phyloP scores from a whole-genome alignment of 2,329 filamentous ascomycete species.

The Tolypocladium pustulatum region DNA sequence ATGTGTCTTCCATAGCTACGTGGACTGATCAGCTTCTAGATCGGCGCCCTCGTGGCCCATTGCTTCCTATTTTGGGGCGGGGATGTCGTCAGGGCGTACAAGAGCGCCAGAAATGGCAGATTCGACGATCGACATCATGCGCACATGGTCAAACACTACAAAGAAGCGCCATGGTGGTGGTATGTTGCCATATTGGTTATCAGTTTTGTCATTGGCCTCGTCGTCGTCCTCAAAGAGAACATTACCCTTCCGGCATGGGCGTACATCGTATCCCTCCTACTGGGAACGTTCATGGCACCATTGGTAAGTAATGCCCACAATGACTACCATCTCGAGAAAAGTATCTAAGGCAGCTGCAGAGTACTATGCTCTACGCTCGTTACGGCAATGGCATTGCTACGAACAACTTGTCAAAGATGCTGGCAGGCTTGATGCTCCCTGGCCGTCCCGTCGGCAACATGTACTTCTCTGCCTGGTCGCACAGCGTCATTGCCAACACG shows the following conservation, averaged over 20 bases:
- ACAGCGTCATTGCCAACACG: constrained; percentile 40
- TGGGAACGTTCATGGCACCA: constrained; percentile 26
- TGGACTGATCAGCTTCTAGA: neutral
- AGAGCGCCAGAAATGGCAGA: constrained; percentile 12
- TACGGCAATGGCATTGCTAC: neutral
- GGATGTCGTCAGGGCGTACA: neutral
- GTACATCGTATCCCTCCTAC: constrained; percentile 21
- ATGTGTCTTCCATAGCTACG: neutral
- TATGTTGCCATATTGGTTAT: constrained; percentile 18
- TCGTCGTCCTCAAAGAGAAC: constrained; percentile 22
- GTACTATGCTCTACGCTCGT: neutral
- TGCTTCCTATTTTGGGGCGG: neutral
- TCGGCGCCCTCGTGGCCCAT: neutral
- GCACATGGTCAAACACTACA: constrained; percentile 42
- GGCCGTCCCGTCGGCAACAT: constrained; percentile 43
- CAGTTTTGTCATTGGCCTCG: constrained; percentile 21
- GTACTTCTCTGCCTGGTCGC: constrained; percentile 49
- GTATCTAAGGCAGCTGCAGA: neutral
- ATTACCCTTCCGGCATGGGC: constrained; percentile 25
- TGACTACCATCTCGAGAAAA: neutral
- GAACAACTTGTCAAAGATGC: constrained; percentile 34
- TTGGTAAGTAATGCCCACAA: neutral
- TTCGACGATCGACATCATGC: constrained; percentile 40
- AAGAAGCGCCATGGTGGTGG: constrained; percentile 30
- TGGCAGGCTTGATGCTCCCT: constrained; percentile 40